Evolutionary conservation across 768 basidiomycete genomes (phyloP).

Genomic region (Termitomyces sp.): DNA sequence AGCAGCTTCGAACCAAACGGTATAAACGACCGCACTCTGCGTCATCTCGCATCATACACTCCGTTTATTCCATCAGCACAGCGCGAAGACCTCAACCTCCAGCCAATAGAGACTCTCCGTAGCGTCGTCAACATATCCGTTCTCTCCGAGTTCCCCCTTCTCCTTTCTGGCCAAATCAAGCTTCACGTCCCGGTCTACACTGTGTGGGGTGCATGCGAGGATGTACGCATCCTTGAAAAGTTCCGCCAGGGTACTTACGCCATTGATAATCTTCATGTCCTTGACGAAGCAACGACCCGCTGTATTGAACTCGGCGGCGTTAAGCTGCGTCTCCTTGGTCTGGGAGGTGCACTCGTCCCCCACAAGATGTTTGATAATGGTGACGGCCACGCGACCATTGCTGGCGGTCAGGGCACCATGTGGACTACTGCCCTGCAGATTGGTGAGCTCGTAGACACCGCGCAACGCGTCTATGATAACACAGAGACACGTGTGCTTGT

Average conservation of each 20-base stretch:
- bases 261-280: constrained; percentile 84
- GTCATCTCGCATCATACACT: constrained; percentile 95
- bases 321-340: constrained; percentile 88
- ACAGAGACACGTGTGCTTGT: constrained; percentile 92
- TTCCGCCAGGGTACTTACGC: constrained; percentile 78
- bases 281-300: constrained; percentile 95
- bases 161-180: constrained; percentile 86
- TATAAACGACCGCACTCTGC: constrained; percentile 93
- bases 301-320: constrained; percentile 89
- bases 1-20: constrained; percentile 61
- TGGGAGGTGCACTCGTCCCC: constrained; percentile 91
- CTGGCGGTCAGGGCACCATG: constrained; percentile 97
- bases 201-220: constrained; percentile 97
- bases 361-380: constrained; percentile 97
- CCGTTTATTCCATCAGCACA: constrained; percentile 85
- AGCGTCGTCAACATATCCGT: constrained; percentile 68
- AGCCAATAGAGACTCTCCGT: constrained; percentile 71
- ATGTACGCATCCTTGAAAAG: constrained; percentile 89
- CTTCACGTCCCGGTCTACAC: constrained; percentile 92
- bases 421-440: constrained; percentile 98
- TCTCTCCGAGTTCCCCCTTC: constrained; percentile 90
- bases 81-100: constrained; percentile 68
- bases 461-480: constrained; percentile 88
- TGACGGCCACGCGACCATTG: constrained; percentile 93
- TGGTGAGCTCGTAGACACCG: constrained; percentile 96